Evolutionary conservation across 2,329 filamentous ascomycete genomes (phyloP).

Genomic region (Fusarium clavum): DNA sequence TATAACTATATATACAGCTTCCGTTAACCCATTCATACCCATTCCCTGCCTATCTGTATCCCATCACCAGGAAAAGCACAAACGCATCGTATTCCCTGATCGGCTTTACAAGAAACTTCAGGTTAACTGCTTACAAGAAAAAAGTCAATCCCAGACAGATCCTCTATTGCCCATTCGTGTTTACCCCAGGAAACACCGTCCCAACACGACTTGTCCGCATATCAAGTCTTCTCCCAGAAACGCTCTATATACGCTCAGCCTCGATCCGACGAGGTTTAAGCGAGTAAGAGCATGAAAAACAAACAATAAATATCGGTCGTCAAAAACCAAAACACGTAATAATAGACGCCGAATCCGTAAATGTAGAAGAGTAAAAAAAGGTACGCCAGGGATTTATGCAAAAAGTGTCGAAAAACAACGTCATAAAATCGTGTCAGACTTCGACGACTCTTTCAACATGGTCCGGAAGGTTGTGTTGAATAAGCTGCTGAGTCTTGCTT

Average conservation of each 20-base stretch:
- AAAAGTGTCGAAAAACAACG: conserved; percentile 27
- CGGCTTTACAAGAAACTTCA: conserved; percentile 1
- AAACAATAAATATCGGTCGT: conserved; percentile 21
- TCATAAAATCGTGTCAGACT: conserved; percentile 42
- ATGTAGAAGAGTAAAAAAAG: conserved; percentile 23
- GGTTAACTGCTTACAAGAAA: conserved; percentile 2
- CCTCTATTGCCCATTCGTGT: conserved; percentile 12
- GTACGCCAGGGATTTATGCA: conserved; percentile 31
- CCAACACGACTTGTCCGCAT: background rate
- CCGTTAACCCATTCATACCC: background rate
- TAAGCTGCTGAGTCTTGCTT: conserved; percentile 44
- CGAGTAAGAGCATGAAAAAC: conserved; percentile 9
- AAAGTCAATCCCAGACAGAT: background rate
- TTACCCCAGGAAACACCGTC: conserved; percentile 16
- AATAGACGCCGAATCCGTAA: conserved; percentile 24
- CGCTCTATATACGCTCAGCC: background rate
- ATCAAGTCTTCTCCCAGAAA: background rate
- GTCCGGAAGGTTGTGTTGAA: conserved; percentile 43
- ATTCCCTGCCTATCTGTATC: background rate
- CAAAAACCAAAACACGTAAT: conserved; percentile 14
- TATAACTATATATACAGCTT: conserved; percentile 19
- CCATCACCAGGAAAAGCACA: conserved; percentile 24
- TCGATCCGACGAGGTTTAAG: background rate
- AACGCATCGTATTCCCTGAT: conserved; percentile 5
- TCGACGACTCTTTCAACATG: conserved; percentile 46